Evolutionary conservation across 2,329 filamentous ascomycete species (phyloP), one percentile per base, ranked within the genome.

Genomic region (Dactylella cylindrospora): DNA sequence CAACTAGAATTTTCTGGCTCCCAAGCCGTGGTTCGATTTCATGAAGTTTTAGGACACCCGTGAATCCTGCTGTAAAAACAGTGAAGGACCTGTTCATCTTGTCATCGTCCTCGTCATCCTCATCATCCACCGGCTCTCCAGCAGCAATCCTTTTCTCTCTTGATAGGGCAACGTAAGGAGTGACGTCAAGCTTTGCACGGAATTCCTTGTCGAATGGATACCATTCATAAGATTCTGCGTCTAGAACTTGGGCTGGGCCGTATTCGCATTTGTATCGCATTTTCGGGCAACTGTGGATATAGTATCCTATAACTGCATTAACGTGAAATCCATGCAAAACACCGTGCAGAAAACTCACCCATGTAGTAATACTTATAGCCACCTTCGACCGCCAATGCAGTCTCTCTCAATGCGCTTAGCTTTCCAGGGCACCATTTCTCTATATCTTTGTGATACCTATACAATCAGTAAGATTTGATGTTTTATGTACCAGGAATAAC

Each of bases 241-340:
- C 85, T 8, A 91, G 77, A 8, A 93, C 78, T 68, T 84, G 81
- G 69, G 89, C 85, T 1, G 86, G 87, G 8, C 78, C 76, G 71
- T 87, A 93, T 69, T 90, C 84, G 55, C 84, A 85, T 75, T 93
- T 93, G 76, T 93, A 93, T 67, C 79, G 78, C 88, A 93, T 91
- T 75, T 93, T 93, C 47, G 80, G 77, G 68, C 87, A 91, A 50
- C 76, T 82, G 71, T 90, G 86, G 59, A 93, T 91, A 68, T 91
- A 93, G 72, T 83, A 91, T 4, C 88, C 84, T 4, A 79, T 9
- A 29, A 39, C 28, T 9, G 10, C 5, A 31, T 25, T 6, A 41
- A 9, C 12, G 15, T 13, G 6, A 17, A n/a, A 29, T 4, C 28
- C 4, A 22, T 19, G 7, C 5, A 15, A 35, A 5, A 15, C 6